These are phyloP conservation scores for Gynostemma pentaphyllum DNA, from an alignment of 306 rosid genomes.

Conservation along the genomic window DNA sequence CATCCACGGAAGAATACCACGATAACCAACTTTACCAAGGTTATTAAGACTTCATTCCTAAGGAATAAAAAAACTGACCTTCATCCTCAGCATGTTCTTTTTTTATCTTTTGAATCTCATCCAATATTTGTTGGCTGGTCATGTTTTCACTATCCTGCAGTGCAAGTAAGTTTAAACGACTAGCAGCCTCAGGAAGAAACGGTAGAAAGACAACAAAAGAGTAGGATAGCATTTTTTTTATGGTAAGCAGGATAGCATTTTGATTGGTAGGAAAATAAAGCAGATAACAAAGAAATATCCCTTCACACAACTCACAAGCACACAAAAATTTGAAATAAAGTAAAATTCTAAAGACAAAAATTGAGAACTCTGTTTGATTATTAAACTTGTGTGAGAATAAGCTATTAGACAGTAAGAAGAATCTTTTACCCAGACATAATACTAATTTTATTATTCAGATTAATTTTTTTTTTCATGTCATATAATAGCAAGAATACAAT, in stretches of 20 bases:
- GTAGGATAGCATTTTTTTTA: background rate
- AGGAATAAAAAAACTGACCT: conserved; percentile 29
- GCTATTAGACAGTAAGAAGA: no score
- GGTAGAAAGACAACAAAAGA: background rate
- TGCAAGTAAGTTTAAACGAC: no score
- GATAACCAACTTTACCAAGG: no score
- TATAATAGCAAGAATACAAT: no score
- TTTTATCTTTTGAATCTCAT: conserved; percentile 75
- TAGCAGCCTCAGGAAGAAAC: background rate
- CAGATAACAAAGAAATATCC: background rate
- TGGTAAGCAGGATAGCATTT: background rate
- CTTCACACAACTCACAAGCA: background rate
- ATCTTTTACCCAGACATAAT: no score
- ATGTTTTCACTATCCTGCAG: conserved; percentile 74
- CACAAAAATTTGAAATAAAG: no score
- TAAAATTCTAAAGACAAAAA: no score
- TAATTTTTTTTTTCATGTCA: no score
- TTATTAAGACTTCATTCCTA: background rate
- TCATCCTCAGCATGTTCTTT: conserved; percentile 88
- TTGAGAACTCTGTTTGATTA: no score
- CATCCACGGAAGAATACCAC: no score
- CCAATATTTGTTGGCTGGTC: conserved; percentile 65
- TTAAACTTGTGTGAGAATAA: no score
- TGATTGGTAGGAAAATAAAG: background rate
- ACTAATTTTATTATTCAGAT: no score